phyloP scores from a whole-genome alignment of 768 basidiomycete genomes.

The Mycena rebaudengoi region DNA sequence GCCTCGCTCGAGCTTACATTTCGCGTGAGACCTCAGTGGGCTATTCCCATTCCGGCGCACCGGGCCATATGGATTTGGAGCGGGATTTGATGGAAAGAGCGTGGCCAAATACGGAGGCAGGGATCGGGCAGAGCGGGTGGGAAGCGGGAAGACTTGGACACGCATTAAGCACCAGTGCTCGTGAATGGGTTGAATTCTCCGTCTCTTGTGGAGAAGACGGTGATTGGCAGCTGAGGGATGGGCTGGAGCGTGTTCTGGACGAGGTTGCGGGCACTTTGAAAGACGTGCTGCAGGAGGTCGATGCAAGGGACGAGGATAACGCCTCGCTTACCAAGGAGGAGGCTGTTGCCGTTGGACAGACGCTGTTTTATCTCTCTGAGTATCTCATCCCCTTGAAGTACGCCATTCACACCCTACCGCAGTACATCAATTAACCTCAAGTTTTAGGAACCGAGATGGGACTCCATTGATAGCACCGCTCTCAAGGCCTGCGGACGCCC shows the following conservation, averaged over 20 bases:
- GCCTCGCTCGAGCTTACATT: constrained; percentile 75
- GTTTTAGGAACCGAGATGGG: constrained; percentile 51
- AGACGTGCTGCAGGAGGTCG: constrained; percentile 78
- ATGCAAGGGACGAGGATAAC: constrained; percentile 66
- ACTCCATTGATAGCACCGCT: constrained; percentile 60
- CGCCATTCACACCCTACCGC: constrained; percentile 35
- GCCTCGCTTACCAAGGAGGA: constrained; percentile 70
- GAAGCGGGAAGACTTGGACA: constrained; percentile 67
- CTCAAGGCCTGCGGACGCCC: constrained; percentile 59
- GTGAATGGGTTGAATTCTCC: constrained; percentile 63
- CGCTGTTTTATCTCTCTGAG: constrained; percentile 63
- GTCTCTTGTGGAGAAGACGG: constrained; percentile 36
- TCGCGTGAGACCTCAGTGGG: constrained; percentile 57
- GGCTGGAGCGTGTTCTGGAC: constrained; percentile 66
- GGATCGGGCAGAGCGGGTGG: constrained; percentile 57
- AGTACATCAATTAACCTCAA: constrained; percentile 4
- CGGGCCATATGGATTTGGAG: constrained; percentile 66
- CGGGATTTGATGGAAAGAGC: constrained; percentile 74
- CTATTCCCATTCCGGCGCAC: constrained; percentile 68
- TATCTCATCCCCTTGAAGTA: constrained; percentile 69
- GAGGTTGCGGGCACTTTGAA: constrained; percentile 76
- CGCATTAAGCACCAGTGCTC: constrained; percentile 60
- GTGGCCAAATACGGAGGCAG: constrained; percentile 72
- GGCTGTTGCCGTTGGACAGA: constrained; percentile 68
- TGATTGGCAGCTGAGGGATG: constrained; percentile 37